Base-by-base conservation (phyloP, 768 basidiomycete species). In the Mycena indigotica region DNA sequence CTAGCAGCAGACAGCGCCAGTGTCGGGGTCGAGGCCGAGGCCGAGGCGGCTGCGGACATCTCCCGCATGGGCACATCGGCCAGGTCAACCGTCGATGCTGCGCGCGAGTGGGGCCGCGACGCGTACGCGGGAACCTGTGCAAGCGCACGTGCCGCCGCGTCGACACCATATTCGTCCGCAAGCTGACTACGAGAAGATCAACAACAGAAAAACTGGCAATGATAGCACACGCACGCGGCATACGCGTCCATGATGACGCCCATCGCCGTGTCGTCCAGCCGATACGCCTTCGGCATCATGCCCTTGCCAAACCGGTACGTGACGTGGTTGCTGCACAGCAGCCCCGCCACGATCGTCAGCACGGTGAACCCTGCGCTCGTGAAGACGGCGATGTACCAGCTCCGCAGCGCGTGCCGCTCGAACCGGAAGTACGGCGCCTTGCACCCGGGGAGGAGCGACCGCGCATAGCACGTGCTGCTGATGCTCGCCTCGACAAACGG, bases 271-370 rank as follows among this genome's bases (percentile, higher is more conserved):
- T 82, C 72, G 68, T 86, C 84, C 30, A 93, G 76, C 39, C 89
- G 77, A 68, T 94, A 93, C 28, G 85, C 82, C 76, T 89, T 86
- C 24, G 91, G 92, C 81, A 89, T 91, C 84, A 93, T 85, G 45
- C 92, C 91, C 75, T 93, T 93, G 0, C 91, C 90, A 69, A 93
- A 93, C 30, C 91, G 76, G 65, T 92, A 92, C 46, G 90, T 93
- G 69, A 93, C 84, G 64, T 93, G 90, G 72, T 91, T 90, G 4
- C 84, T 82, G 72, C 88, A 93, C 38, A 93, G 70, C 50, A 93
- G 72, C 2, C 79, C 84, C 1, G 79, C 74, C 52, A 89, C 49
- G 72, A 91, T 91, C 65, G 86, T 78, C 16, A 66, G 64, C 46
- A 94, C 70, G 54, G 93, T 88, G 10, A 82, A 69, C 0, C 87